Evolutionary conservation across 768 basidiomycete species (phyloP), one percentile per base, ranked within the genome.

Genomic region (Kwoniella sp.): DNA sequence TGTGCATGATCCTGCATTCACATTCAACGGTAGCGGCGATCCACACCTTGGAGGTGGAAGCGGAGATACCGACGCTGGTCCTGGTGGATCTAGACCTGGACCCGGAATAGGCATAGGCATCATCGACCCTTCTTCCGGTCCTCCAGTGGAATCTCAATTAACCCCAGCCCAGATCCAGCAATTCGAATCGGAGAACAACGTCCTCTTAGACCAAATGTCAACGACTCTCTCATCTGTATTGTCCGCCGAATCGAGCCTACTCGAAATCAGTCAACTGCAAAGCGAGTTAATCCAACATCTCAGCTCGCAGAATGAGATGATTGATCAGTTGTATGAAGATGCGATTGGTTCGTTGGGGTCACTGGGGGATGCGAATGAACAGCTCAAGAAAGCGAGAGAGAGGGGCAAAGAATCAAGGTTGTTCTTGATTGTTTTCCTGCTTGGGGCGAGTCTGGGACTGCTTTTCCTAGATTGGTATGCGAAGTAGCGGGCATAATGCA

Each of bases 181-280:
- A 77, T 97, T 97, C 77, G 92, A 96, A 81, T 82, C 85, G 10
- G 95, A 98, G 80, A 97, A 97, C 75, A 88, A 90, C 48, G 85
- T 86, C 59, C 89, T 98, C 55, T 81, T 98, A 37, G 87, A 87
- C 69, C 85, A 85, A 52, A 91, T 91, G 52, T 90, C 94, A 77
- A 87, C 91, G 65, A 90, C 89, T 6, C 84, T 98, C 30, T 88
- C 89, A 69, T 88, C 91, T 2, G 91, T 99, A 33, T 90, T 94
- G 74, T 88, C 88, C 75, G 95, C 95, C 25, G 95, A 99, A 77
- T 87, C 90, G 49, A 87, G 90, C 33, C 81, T 99, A 60, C 84
- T 93, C 82, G 95, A 98, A 74, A 97, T 99, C 73, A 90, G 90
- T 71, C 85, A 90, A 46, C 82, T 99, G 61, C 96, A 99, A 83